These are phyloP conservation scores for Ilex paraguariensis DNA, from an alignment of 305 asterid species.

Conservation along the genomic window DNA sequence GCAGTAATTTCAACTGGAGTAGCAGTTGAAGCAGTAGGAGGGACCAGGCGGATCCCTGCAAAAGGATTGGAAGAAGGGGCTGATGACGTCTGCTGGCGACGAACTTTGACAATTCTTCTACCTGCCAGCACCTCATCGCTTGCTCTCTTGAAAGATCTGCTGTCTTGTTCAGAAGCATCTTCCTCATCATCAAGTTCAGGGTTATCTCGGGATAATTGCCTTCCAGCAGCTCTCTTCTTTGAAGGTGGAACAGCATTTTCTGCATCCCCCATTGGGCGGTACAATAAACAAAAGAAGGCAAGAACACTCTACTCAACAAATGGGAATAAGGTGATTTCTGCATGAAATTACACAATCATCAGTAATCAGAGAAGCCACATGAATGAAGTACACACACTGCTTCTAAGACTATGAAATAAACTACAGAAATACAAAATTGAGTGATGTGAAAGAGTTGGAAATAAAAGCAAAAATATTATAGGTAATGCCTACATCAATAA, in stretches of 20 bases:
- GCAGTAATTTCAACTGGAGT: slow-evolving; percentile 8
- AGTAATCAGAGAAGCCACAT: too few species aligned
- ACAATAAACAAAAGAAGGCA: background rate
- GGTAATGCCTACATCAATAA: too few species aligned
- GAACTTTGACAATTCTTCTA: slow-evolving; percentile 79
- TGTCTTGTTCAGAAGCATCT: slow-evolving; percentile 48
- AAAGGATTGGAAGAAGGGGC: slow-evolving; percentile 68
- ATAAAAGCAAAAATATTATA: too few species aligned
- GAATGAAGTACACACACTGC: too few species aligned
- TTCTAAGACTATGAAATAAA: too few species aligned
- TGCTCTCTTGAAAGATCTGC: slow-evolving; percentile 72
- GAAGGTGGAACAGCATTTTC: slow-evolving; percentile 48
- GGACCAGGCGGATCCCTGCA: slow-evolving; percentile 53
- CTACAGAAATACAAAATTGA: background rate
- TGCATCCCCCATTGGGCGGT: background rate
- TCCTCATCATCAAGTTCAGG: slow-evolving; percentile 78
- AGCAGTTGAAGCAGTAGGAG: slow-evolving; percentile 30
- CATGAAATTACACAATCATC: background rate
- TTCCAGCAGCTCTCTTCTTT: slow-evolving; percentile 84
- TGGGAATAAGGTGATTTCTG: background rate
- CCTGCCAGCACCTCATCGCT: slow-evolving; percentile 70
- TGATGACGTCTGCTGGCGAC: slow-evolving; percentile 48
- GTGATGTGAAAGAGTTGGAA: too few species aligned
- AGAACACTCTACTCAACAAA: background rate
- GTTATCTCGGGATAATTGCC: slow-evolving; percentile 73